Conservation (phyloP, 257 asterid genomes). For the Phtheirospermum japonicum region DNA sequence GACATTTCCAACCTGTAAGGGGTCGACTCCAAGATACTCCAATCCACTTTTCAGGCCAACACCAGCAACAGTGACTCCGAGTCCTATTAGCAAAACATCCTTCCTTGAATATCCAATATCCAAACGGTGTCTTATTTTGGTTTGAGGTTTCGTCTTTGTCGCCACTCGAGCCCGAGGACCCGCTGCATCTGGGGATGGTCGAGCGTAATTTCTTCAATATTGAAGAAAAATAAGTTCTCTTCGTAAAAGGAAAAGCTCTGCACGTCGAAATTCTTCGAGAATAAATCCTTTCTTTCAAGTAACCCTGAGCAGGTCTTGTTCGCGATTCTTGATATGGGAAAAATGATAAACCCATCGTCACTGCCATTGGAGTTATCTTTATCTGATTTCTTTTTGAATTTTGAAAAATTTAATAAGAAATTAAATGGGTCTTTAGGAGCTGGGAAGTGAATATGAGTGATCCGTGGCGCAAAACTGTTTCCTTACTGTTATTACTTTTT, state of each 20-base stretch:
- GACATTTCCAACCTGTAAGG: constrained; percentile 88
- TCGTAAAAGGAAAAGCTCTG: constrained; percentile 33
- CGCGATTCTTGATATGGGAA: constrained; percentile 35
- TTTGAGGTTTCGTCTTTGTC: constrained; percentile 48
- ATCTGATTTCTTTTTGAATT: neutral
- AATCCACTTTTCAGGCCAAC: constrained; percentile 72
- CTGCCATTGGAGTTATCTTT: constrained; percentile 44
- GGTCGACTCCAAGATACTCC: constrained; percentile 89
- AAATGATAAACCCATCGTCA: constrained; percentile 34
- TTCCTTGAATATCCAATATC: constrained; percentile 91
- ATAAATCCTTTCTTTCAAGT: constrained; percentile 34
- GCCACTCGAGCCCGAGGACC: constrained; percentile 39
- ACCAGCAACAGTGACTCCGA: constrained; percentile 65
- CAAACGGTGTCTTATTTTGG: constrained; percentile 41
- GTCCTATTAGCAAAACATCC: constrained; percentile 86
- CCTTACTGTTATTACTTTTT: no score
- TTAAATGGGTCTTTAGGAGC: no score
- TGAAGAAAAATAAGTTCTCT: constrained; percentile 32
- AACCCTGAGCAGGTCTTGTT: constrained; percentile 26
- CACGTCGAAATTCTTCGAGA: constrained; percentile 26
- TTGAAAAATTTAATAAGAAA: no score
- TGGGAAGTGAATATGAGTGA: neutral
- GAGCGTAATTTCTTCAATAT: constrained; percentile 34
- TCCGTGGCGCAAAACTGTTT: constrained; percentile 27
- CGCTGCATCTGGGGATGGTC: constrained; percentile 53